These are phyloP conservation scores for Ganoderma lingzhi DNA, from an alignment of 1,284 basidiomycete species.

Conservation along the genomic window DNA sequence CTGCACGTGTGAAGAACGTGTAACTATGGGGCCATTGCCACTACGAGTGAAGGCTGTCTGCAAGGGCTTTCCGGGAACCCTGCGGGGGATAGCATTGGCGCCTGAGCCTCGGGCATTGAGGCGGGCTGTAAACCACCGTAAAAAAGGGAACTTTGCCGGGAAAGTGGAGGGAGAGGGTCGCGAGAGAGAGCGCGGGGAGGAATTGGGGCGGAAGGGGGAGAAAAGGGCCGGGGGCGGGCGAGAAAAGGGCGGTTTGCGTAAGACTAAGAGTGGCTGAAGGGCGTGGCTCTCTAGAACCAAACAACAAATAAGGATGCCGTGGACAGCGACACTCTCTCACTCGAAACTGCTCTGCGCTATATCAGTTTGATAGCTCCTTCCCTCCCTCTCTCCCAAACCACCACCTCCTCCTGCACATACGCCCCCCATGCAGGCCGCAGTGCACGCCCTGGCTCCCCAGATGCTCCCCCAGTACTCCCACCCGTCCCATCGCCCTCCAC, in stretches of 20 bases:
- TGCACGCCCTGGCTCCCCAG: slow-evolving; percentile 65
- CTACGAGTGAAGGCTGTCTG: slow-evolving; percentile 22
- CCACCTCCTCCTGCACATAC: slow-evolving; percentile 51
- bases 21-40: slow-evolving; percentile 13
- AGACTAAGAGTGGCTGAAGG: slow-evolving; percentile 42
- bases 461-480: slow-evolving; percentile 67
- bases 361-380: slow-evolving; percentile 46
- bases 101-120: slow-evolving; percentile 17
- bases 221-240: slow-evolving; percentile 25
- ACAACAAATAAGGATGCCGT: slow-evolving; percentile 46
- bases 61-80: slow-evolving; percentile 17
- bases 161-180: background rate
- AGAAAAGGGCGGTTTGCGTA: slow-evolving; percentile 37
- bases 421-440: slow-evolving; percentile 70
- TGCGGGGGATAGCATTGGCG: slow-evolving; percentile 24
- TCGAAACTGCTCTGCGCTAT: slow-evolving; percentile 43
- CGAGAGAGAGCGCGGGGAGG: background rate
- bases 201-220: slow-evolving; percentile 12
- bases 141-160: background rate
- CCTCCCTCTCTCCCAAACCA: slow-evolving; percentile 52
- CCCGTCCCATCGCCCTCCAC: slow-evolving; percentile 41
- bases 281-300: slow-evolving; percentile 41
- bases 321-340: slow-evolving; percentile 42
- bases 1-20: slow-evolving; percentile 2
- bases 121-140: background rate